Evolutionary conservation across 2,329 filamentous ascomycete species (phyloP), one percentile per base, ranked within the genome.

Genomic region (Aureobasidium sp.): DNA sequence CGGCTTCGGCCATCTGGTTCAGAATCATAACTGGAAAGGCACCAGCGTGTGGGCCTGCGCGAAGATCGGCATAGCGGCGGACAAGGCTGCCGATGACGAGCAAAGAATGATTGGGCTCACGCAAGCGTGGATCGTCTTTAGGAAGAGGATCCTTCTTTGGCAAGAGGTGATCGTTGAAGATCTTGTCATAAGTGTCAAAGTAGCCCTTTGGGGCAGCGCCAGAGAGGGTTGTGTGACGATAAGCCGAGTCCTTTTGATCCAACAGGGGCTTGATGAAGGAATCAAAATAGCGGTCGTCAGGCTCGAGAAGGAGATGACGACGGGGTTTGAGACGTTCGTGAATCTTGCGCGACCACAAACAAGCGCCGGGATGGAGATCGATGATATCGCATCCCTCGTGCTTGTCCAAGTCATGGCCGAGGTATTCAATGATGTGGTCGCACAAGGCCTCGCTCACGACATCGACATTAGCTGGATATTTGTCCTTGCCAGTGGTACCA

Each of bases 361-460:
- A 90, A 1, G 77, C 77, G 15, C 91, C 91, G 0, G 93, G 93
- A 71, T 92, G 90, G 61, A 96, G 78, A 70, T 97, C 93, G 67
- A 99, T 78, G 48, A 97, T 81, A 69, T 96, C 91, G 74, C 92
- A 91, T 59, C 90, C 89, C 54, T 79, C 77, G 72, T 94, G 87
- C 48, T 84, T 82, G 37, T 84, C 76, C 21, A 97, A 80, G 2
- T 85, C 85, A 0, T 83, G 81, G 2, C 82, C 84, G 16, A 95
- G 76, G 63, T 89, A 89, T 6, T 83, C 71, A 49, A 96, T 68
- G 15, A 89, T 77, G 67, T 93, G 86, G 69, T 91, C 88, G 66
- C 77, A 79, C 55, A 79, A 70, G n/a, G 69, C 64, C 48, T 74
- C 70, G 71, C 74, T 78, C 68, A 78, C 75, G 65, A 79, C 69